Evolutionary conservation across 495 filamentous ascomycete genomes (phyloP).

Genomic region (Annulohypoxylon maeteangense): DNA sequence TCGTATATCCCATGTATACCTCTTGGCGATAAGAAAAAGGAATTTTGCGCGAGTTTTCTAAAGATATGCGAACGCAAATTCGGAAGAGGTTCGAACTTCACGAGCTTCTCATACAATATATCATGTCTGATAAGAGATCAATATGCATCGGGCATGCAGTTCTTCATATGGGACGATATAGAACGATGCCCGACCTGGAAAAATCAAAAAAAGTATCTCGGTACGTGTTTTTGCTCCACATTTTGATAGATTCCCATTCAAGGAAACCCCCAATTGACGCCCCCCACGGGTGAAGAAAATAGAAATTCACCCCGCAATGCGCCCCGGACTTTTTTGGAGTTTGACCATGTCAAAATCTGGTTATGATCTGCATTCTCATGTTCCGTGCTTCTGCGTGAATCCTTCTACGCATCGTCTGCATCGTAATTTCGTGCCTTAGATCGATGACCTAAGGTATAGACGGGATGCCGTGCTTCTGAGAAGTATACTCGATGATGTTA

Average conservation of each 20-base stretch:
- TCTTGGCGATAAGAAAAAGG: constrained; percentile 28
- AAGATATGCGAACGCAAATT: constrained; percentile 28
- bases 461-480: constrained; percentile 8
- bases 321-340: constrained; percentile 38
- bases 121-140: constrained; percentile 12
- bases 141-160: constrained; percentile 9
- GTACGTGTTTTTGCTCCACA: constrained; percentile 11
- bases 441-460: constrained; percentile 3
- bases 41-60: constrained; percentile 19
- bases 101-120: neutral
- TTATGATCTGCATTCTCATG: constrained; percentile 30
- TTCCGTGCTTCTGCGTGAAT: constrained; percentile 20
- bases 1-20: constrained; percentile 14
- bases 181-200: constrained; percentile 23
- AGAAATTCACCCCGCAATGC: constrained; percentile 37
- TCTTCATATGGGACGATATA: constrained; percentile 11
- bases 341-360: constrained; percentile 20
- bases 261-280: constrained; percentile 2
- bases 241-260: neutral
- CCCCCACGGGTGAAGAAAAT: constrained; percentile 29
- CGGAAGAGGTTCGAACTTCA: constrained; percentile 9
- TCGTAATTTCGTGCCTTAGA: constrained; percentile 27
- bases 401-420: constrained; percentile 21
- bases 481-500: constrained; percentile 17
- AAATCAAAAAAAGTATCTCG: neutral